Conservation (phyloP, 148 eudicot species). For the Chenopodium formosanum region DNA sequence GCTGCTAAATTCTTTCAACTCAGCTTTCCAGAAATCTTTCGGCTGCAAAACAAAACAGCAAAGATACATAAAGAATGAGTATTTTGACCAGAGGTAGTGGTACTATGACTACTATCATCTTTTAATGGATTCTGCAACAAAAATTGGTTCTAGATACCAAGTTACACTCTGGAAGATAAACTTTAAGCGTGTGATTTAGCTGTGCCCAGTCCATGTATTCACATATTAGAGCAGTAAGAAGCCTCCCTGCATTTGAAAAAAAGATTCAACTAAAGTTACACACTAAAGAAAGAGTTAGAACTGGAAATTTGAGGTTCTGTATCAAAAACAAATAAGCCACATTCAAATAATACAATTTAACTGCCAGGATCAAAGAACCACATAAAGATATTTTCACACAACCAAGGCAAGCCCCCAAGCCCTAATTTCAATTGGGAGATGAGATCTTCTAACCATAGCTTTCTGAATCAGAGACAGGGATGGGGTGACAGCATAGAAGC, state of each 20-base stretch:
- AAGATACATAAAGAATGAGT: slow-evolving; percentile 10
- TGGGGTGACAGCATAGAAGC: background rate
- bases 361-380: background rate
- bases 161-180: slow-evolving; percentile 90
- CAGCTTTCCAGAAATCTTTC: slow-evolving; percentile 88
- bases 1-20: slow-evolving; percentile 87
- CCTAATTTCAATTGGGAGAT: background rate
- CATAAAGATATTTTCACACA: background rate
- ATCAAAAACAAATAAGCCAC: slow-evolving; percentile 7
- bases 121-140: background rate
- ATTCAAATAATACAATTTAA: background rate
- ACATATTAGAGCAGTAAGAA: slow-evolving; percentile 82
- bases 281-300: background rate
- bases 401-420: background rate
- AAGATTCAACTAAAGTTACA: slow-evolving; percentile 4
- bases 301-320: background rate
- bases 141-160: slow-evolving; percentile 49
- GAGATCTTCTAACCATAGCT: background rate
- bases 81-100: background rate
- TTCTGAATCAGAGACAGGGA: background rate
- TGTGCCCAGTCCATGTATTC: slow-evolving; percentile 99
- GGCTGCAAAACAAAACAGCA: slow-evolving; percentile 44
- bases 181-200: slow-evolving; percentile 79
- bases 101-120: background rate
- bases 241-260: slow-evolving; percentile 63